Evolutionary conservation across 2,329 filamentous ascomycete genomes (phyloP).

Genomic region (Xylariaceae sp.): DNA sequence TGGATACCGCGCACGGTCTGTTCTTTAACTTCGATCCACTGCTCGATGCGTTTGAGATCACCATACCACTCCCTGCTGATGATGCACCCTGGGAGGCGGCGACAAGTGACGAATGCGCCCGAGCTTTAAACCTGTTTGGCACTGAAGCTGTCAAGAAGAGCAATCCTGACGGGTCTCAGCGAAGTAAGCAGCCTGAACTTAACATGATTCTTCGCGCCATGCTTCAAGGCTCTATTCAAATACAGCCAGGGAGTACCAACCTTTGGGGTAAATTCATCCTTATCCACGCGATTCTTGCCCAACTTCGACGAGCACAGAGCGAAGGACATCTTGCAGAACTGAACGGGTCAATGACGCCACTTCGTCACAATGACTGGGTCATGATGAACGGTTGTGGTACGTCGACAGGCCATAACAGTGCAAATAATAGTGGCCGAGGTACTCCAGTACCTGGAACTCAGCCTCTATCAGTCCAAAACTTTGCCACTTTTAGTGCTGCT

Average conservation of each 20-base stretch:
- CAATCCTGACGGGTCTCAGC: constrained; percentile 62
- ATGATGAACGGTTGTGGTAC: constrained; percentile 40
- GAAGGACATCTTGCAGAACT: constrained; percentile 38
- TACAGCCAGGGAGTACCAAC: constrained; percentile 66
- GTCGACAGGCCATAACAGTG: constrained; percentile 41
- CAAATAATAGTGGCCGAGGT: constrained; percentile 43
- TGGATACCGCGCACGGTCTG: constrained; percentile 63
- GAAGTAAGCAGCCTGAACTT: constrained; percentile 63
- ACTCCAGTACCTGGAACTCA: constrained; percentile 44
- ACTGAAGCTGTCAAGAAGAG: constrained; percentile 49
- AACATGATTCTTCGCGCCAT: constrained; percentile 60
- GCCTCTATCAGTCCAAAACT: constrained; percentile 43
- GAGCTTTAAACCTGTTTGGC: constrained; percentile 63
- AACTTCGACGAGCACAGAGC: constrained; percentile 49
- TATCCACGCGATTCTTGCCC: constrained; percentile 64
- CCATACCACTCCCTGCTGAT: constrained; percentile 67
- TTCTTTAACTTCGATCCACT: constrained; percentile 68
- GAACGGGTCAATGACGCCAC: constrained; percentile 50
- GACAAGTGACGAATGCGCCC: constrained; percentile 57
- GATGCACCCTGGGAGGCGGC: constrained; percentile 72
- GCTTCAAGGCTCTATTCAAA: constrained; percentile 55
- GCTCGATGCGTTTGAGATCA: constrained; percentile 63
- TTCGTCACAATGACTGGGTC: constrained; percentile 59
- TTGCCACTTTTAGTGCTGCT: constrained; percentile 52
- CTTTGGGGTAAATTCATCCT: constrained; percentile 72